Percentiles rank a stretch among this genome's conserved stretches.
phyloP scores from a whole-genome alignment of 305 asterid species.

The Fraxinus xanthoxyloides region DNA sequence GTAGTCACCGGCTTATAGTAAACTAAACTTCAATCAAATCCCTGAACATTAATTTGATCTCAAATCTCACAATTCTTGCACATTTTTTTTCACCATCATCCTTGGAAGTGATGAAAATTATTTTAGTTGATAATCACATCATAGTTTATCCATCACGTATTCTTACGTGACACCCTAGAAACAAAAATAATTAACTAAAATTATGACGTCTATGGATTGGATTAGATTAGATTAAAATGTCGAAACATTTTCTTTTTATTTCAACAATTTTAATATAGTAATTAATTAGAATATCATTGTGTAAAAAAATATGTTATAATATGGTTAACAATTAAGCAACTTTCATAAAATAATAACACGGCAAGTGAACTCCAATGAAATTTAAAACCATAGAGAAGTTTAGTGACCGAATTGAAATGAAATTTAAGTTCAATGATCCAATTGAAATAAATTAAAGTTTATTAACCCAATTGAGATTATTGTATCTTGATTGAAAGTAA shows the following conservation, averaged over 20 bases:
- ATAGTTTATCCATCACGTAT: not conserved
- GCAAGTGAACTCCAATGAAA: not conserved
- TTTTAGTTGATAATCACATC: not conserved
- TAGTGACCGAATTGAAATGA: not conserved
- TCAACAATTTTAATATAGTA: not conserved
- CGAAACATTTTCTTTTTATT: not conserved
- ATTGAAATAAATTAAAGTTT: not conserved
- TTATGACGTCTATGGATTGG: not conserved
- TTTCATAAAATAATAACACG: not conserved
- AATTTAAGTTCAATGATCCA: not conserved
- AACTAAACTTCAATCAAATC: not conserved
- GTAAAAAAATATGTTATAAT: not conserved
- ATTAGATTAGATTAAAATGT: not conserved
- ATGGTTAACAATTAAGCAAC: not conserved
- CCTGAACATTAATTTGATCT: not conserved
- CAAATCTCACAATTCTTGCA: not conserved
- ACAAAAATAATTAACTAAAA: not conserved
- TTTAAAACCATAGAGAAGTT: not conserved
- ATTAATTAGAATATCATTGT: not conserved
- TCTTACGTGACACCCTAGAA: not conserved
- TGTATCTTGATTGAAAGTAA: not conserved
- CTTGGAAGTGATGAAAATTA: not conserved
- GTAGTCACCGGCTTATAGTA: not conserved
- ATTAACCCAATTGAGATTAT: not conserved
- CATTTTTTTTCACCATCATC: not conserved